These are phyloP conservation scores for Kwoniella europaea DNA, from an alignment of 768 basidiomycete species.

Conservation along the genomic window DNA sequence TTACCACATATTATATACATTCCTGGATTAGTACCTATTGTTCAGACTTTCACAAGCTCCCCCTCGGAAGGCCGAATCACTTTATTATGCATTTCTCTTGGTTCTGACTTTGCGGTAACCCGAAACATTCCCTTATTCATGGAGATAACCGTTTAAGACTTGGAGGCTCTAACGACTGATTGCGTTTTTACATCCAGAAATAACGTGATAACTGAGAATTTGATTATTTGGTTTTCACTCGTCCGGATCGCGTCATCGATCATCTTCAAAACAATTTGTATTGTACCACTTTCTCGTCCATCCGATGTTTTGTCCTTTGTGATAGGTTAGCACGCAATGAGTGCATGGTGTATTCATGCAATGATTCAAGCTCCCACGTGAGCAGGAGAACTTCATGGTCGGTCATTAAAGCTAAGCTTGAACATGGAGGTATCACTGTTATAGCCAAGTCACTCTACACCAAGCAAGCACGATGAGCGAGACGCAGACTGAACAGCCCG, in stretches of 20 bases:
- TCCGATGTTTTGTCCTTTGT: conserved; percentile 1
- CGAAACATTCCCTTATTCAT: neutral
- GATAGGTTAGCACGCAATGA: neutral
- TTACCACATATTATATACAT: conserved; percentile 8
- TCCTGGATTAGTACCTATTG: neutral
- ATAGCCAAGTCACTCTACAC: neutral
- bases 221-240: neutral
- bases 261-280: conserved; percentile 9
- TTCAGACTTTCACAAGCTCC: neutral
- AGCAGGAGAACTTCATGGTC: no score
- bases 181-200: conserved; percentile 2
- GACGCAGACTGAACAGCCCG: neutral
- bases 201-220: neutral
- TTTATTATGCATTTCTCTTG: conserved; percentile 7
- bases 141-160: neutral
- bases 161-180: neutral
- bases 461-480: conserved; percentile 1
- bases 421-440: neutral
- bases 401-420: neutral
- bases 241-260: conserved; percentile 7
- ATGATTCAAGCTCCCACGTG: neutral
- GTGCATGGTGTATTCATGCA: neutral
- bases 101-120: conserved; percentile 2
- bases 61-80: conserved; percentile 13
- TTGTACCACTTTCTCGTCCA: neutral